Base-by-base conservation (phyloP, 106 monocot genomes). In the Acorus calamus region DNA sequence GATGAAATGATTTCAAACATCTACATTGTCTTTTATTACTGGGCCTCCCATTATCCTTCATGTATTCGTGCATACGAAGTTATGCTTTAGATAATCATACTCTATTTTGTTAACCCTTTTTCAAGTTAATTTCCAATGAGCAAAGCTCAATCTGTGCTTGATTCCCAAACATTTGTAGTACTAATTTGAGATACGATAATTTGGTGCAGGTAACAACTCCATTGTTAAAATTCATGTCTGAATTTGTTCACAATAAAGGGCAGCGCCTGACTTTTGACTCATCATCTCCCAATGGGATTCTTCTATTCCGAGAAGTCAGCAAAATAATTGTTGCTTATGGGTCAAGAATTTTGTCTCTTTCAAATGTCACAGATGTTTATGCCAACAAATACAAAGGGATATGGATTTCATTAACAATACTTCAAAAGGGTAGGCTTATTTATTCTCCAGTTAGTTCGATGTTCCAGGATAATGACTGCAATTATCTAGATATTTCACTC, bases 211-310 rank as follows among this genome's bases (percentile, higher is more conserved):
- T 96, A 42, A 96, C 91, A 41, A 96, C 96, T 49, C 90, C 96
- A 66, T 76, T 96, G 60, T 73, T 96, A 58, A 96, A 96, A 70
- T 91, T 96, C 62, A 85, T 91, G 84, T 77, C 87, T 8, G 96
- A 96, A 71, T 96, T 96, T 77, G 90, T 85, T 14, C 59, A 76
- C 49, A 96, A 96, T 48, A 96, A 96, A 76, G 78, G 78, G 71
- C 96, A 96, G 52, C 87, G 96, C 14, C 73, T 96, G 76, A 91
- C 91, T 61, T 96, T 96, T 65, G 96, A 96, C 64, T 78, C 82
- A 63, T 96, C 96, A 47, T 96, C 96, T 48, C 82, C 85, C 64
- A 96, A 96, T 87, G 96, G 96, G 3, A 96, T 96, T 61, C 96
- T 96, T 76, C 72, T 96, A 6, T 96, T 96, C 69, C 77, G 91